Evolutionary conservation across 2,329 filamentous ascomycete genomes (phyloP), one percentile per base, ranked within the genome.

Genomic region (Penicillium rolfsii): DNA sequence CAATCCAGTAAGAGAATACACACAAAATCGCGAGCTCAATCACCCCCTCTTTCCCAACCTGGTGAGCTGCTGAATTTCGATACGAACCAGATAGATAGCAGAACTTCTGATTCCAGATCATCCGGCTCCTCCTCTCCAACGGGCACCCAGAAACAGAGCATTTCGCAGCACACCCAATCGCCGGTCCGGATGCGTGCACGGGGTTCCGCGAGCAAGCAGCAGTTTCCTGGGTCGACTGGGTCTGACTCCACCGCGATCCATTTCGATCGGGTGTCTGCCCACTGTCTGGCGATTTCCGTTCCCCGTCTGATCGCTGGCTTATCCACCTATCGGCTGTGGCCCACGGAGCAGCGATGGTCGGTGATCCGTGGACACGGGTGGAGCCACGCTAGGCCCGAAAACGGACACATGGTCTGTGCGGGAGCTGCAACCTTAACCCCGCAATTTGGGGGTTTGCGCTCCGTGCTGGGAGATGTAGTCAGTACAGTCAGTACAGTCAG

Each of bases 371-470:
- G 50, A 48, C 60, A 40, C 24, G 33, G 46, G 52, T 33, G 46
- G 26, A 35, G 5, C 12, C 35, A 43, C 40, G 56, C 49, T 63
- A 63, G 40, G 22, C 49, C 45, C 12, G 11, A 4, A 57, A 54
- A n/a, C 58, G 14, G 26, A 6, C 1, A 7, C n/a, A 28, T 61
- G 56, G 57, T 58, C 57, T 38, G 56, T 60, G 56, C 52, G 48
- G 46, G 12, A 67, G 64, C 67, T 69, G 67, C 65, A 70, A 68
- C 66, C 62, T 70, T 68, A 70, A 68, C 67, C 67, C 67, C 67
- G 63, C 66, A 70, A 66, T 67, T 52, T 45, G 3, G 24, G 2
- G 19, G 4, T 8, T 52, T 49, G 38, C 50, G 28, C 22, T 43
- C 49, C n/a, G 24, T 33, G 30, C 30, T 33, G 30, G 19, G 19